Base-by-base conservation (phyloP, 1,284 basidiomycete genomes). In the Ceratobasidium papillatum region DNA sequence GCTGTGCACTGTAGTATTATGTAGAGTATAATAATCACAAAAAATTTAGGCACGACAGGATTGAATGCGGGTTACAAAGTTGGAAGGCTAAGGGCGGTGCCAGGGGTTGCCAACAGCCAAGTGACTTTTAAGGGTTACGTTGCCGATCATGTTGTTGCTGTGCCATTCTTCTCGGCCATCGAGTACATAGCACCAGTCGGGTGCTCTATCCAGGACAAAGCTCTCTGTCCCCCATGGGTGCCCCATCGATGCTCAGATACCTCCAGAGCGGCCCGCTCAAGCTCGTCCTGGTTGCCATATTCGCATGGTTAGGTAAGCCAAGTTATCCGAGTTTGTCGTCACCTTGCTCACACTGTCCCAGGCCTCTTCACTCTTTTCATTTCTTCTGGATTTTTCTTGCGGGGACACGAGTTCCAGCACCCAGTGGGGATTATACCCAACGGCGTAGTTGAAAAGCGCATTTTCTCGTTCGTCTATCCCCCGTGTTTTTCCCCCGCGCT, bases 351-450 rank as follows among this genome's bases (percentile, higher is more conserved):
- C 52, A 8, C 51, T 19, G 36, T 49, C 47, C 22, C 58, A 72
- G 68, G 68, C n/a, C 47, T 72, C 22, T 72, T 72, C 22, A 72
- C 68, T 1, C 30, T 72, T n/a, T 72, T 72, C 56, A 61, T 72
- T 45, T 59, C 68, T 30, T 72, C 43, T 9, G 45, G 56, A 14
- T 22, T 58, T 32, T 61, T 72, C 58, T 14, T 72, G 30, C 43
- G 56, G 2, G 68, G 56, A 9, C 54, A 41, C 43, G 54, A 61
- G n/a, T 72, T 72, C 27, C 30, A 61, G 43, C 68, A 72, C 32
- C 41, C 68, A 2, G 22, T 49, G 19, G 32, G 56, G 27, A 49
- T 61, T 36, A 49, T 72, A 49, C 68, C 68, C 41, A 43, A 45
- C 45, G 68, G 56, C 19, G 68, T 51, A n/a, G 54, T 72, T 19